Conservation (phyloP, 2,329 filamentous ascomycete genomes). For the Calonectria pseudoturangicola region DNA sequence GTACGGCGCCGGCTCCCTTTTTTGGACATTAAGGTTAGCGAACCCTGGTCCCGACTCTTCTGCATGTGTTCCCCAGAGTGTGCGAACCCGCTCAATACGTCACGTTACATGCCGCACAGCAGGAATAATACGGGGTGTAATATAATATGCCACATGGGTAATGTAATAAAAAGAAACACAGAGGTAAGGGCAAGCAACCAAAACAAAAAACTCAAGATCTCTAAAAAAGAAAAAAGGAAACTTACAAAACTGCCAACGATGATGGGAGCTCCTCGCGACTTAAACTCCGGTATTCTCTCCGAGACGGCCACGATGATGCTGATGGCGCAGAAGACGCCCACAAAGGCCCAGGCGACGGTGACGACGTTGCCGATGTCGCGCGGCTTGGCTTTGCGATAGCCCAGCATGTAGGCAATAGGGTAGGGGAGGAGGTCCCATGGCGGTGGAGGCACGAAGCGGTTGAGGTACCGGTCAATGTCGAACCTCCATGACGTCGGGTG, state of each 20-base stretch:
- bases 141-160: constrained; percentile 4
- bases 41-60: background rate
- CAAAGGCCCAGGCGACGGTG: constrained; percentile 76
- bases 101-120: constrained; percentile 14
- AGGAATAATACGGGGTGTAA: constrained; percentile 7
- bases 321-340: constrained; percentile 79
- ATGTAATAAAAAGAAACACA: background rate
- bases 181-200: background rate
- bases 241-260: constrained; percentile 83
- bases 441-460: constrained; percentile 80
- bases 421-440: constrained; percentile 78
- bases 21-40: constrained; percentile 13
- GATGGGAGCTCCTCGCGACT: constrained; percentile 71
- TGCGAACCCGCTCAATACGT: constrained; percentile 9
- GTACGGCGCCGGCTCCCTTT: constrained; percentile 84
- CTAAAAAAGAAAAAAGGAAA: constrained; percentile 44
- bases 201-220: background rate
- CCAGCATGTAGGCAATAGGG: constrained; percentile 81
- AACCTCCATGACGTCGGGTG: constrained; percentile 70
- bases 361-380: constrained; percentile 73
- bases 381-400: constrained; percentile 69
- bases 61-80: background rate
- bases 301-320: constrained; percentile 75
- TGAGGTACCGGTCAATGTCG: constrained; percentile 86
- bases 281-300: constrained; percentile 72